These are phyloP conservation scores for Hypoxylon sp. DNA, from an alignment of 2,329 filamentous ascomycete genomes.

Conservation along the genomic window DNA sequence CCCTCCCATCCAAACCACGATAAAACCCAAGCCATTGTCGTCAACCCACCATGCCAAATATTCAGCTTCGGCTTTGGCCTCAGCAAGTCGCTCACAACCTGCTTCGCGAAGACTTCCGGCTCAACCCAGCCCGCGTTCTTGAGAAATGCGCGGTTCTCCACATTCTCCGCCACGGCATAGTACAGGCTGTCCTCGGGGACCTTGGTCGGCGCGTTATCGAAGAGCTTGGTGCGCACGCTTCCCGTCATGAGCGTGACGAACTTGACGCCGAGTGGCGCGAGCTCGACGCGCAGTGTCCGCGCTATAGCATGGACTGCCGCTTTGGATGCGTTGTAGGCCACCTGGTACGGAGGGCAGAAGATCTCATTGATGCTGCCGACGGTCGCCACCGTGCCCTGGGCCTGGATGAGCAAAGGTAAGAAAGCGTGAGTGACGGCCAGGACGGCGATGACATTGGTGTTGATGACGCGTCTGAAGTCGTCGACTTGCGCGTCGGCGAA, in stretches of 20 bases:
- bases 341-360: slow-evolving; percentile 49
- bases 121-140: slow-evolving; percentile 45
- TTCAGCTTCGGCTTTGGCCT: slow-evolving; percentile 42
- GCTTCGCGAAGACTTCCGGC: slow-evolving; percentile 47
- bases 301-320: slow-evolving; percentile 46
- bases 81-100: slow-evolving; percentile 49
- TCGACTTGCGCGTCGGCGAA: slow-evolving; percentile 42
- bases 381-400: slow-evolving; percentile 44
- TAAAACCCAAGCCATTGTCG: slow-evolving; percentile 48
- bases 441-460: slow-evolving; percentile 50
- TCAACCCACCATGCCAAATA: slow-evolving; percentile 50
- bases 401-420: slow-evolving; percentile 49
- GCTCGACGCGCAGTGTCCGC: slow-evolving; percentile 49
- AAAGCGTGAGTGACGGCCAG: slow-evolving; percentile 52
- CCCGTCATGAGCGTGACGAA: slow-evolving; percentile 52
- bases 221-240: slow-evolving; percentile 49
- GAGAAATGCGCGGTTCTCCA: slow-evolving; percentile 49
- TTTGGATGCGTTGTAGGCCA: slow-evolving; percentile 52
- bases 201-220: slow-evolving; percentile 44
- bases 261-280: slow-evolving; percentile 51
- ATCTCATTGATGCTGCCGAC: slow-evolving; percentile 51
- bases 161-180: slow-evolving; percentile 38
- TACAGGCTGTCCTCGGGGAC: slow-evolving; percentile 51
- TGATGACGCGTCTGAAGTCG: slow-evolving; percentile 40
- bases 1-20: slow-evolving; percentile 51